phyloP scores from a whole-genome alignment of 257 asterid genomes.

The Solanum medicagineum region DNA sequence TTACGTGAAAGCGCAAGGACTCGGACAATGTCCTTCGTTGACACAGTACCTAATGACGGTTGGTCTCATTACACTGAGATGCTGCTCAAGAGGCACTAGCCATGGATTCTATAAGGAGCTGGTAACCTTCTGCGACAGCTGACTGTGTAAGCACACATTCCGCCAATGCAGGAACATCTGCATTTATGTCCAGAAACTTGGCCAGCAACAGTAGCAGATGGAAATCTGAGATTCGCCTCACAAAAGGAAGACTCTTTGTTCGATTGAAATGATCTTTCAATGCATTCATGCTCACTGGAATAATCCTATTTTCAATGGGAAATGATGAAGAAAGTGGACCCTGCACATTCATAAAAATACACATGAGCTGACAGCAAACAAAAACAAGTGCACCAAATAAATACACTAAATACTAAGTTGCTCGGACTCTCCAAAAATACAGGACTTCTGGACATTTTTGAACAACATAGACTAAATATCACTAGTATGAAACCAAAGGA shows the following conservation, averaged over 20 bases:
- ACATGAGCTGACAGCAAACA: neutral
- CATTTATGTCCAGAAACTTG: conserved; percentile 54
- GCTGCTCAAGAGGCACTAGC: conserved; percentile 32
- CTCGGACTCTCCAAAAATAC: too few species aligned
- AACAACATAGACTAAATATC: neutral
- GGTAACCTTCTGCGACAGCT: conserved; percentile 77
- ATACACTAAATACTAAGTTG: neutral
- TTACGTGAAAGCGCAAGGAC: neutral
- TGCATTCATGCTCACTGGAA: conserved; percentile 46
- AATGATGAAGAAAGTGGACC: conserved; percentile 79
- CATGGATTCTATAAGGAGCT: conserved; percentile 75
- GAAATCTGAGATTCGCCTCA: conserved; percentile 81
- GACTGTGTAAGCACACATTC: conserved; percentile 59
- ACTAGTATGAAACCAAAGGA: neutral
- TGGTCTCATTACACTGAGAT: neutral
- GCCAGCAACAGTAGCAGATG: conserved; percentile 74
- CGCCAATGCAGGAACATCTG: conserved; percentile 80
- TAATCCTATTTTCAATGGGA: conserved; percentile 77
- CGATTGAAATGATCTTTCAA: conserved; percentile 67
- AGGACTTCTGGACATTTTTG: too few species aligned
- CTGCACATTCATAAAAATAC: conserved; percentile 26
- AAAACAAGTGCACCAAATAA: neutral
- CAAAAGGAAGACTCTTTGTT: conserved; percentile 52
- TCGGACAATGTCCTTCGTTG: neutral
- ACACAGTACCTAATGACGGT: neutral